Conservation (phyloP, 169 alveolate genomes). For the Babesia gibsoni region DNA sequence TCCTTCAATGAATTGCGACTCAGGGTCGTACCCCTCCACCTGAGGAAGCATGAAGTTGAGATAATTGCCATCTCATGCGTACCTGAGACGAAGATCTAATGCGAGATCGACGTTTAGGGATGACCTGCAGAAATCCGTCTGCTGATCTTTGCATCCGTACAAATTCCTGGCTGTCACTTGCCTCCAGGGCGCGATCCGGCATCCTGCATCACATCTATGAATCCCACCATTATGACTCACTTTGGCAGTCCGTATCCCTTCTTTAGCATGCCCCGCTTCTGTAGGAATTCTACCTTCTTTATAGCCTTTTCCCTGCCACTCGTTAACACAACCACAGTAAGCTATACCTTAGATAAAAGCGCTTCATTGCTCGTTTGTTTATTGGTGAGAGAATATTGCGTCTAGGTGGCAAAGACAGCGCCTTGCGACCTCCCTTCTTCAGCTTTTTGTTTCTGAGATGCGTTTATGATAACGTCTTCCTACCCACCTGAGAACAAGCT, state of each 20-base stretch:
- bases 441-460: slow-evolving; percentile 12
- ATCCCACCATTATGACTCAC: not conserved
- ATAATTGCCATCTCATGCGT: not conserved
- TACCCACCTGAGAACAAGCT: slow-evolving; percentile 8
- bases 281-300: slow-evolving; percentile 51
- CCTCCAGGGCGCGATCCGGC: slow-evolving; percentile 60
- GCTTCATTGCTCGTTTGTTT: slow-evolving; percentile 46
- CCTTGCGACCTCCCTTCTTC: slow-evolving; percentile 29
- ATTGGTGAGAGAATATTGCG: slow-evolving; percentile 49
- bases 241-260: slow-evolving; percentile 47
- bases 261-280: slow-evolving; percentile 41
- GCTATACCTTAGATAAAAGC: slow-evolving; percentile 40
- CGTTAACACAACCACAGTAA: not conserved
- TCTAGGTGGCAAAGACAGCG: slow-evolving; percentile 40
- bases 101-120: slow-evolving; percentile 56
- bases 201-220: not conserved
- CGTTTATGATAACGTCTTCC: not conserved
- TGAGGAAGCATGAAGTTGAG: not conserved
- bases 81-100: slow-evolving; percentile 1
- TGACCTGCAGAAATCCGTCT: slow-evolving; percentile 61
- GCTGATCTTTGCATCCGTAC: slow-evolving; percentile 57
- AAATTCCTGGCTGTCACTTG: slow-evolving; percentile 61
- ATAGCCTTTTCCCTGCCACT: slow-evolving; percentile 49
- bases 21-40: slow-evolving; percentile 25
- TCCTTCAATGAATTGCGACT: slow-evolving; percentile 14